phyloP scores from a whole-genome alignment of 352 stramenopile species.

The Phytophthora pisi region DNA sequence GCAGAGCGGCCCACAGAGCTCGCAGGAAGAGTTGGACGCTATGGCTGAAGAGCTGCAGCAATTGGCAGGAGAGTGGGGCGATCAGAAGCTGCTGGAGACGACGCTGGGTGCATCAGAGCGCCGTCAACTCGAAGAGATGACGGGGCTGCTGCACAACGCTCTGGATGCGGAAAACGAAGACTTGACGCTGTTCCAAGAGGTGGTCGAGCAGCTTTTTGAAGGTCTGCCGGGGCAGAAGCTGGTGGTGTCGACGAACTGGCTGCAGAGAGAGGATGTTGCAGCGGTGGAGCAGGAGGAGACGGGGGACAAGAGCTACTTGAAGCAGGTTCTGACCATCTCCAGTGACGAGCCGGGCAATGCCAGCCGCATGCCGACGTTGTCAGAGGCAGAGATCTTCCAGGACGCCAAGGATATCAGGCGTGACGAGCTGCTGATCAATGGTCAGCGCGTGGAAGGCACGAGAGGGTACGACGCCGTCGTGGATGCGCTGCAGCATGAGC shows the following conservation, averaged over 20 bases:
- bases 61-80: constrained; percentile 45
- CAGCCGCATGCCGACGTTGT: constrained; percentile 32
- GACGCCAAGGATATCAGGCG: constrained; percentile 83
- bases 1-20: background rate
- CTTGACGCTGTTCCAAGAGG: constrained; percentile 61
- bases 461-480: constrained; percentile 71
- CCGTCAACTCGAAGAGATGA: constrained; percentile 47
- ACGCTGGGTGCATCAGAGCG: constrained; percentile 15
- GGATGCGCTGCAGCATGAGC: constrained; percentile 46
- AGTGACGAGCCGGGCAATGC: constrained; percentile 8
- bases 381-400: constrained; percentile 69
- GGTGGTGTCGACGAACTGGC: constrained; percentile 53
- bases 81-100: constrained; percentile 20
- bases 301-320: constrained; percentile 37
- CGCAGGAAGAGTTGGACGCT: constrained; percentile 12
- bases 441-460: constrained; percentile 45
- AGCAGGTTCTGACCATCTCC: constrained; percentile 37
- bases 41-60: constrained; percentile 23
- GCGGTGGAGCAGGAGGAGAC: constrained; percentile 2
- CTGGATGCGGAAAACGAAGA: constrained; percentile 37
- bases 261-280: constrained; percentile 12
- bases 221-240: constrained; percentile 40
- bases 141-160: constrained; percentile 43
- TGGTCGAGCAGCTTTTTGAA: constrained; percentile 60
- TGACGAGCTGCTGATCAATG: constrained; percentile 79